phyloP scores from a whole-genome alignment of 2,329 filamentous ascomycete species.

The Alternaria metachromatica region DNA sequence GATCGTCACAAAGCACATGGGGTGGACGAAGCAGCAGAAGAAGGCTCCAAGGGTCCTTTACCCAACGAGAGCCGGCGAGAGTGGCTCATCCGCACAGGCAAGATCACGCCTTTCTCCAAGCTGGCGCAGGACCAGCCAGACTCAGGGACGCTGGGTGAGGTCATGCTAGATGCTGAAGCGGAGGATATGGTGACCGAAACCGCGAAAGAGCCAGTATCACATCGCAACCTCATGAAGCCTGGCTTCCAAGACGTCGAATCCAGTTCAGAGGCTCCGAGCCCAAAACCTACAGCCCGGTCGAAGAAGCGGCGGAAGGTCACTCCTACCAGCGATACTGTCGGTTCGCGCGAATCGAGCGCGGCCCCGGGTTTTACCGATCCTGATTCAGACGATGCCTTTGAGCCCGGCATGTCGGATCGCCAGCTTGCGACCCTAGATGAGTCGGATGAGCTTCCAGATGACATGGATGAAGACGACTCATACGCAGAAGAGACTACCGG shows the following conservation, averaged over 20 bases:
- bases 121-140: conserved; percentile 70
- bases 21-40: conserved; percentile 50
- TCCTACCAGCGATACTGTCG: conserved; percentile 11
- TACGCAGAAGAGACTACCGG: conserved; percentile 47
- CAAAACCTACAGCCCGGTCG: conserved; percentile 36
- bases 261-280: conserved; percentile 42
- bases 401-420: conserved; percentile 50
- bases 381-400: conserved; percentile 52
- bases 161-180: conserved; percentile 82
- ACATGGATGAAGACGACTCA: conserved; percentile 48
- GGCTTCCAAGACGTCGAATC: conserved; percentile 51
- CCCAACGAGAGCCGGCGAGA: conserved; percentile 85
- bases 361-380: conserved; percentile 30
- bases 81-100: conserved; percentile 92
- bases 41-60: conserved; percentile 65
- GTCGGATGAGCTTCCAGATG: conserved; percentile 45
- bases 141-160: conserved; percentile 75
- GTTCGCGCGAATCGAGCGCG: conserved; percentile 25
- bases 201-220: conserved; percentile 50
- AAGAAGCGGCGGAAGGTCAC: conserved; percentile 49
- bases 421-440: conserved; percentile 48
- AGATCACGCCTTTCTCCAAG: conserved; percentile 94
- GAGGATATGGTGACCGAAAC: conserved; percentile 61
- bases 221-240: conserved; percentile 57
- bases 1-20: conserved; percentile 69